Percentiles rank a stretch among this genome's conserved stretches.
phyloP scores from a whole-genome alignment of 805 yeast species.

The Wickerhamiella allomyrinae region DNA sequence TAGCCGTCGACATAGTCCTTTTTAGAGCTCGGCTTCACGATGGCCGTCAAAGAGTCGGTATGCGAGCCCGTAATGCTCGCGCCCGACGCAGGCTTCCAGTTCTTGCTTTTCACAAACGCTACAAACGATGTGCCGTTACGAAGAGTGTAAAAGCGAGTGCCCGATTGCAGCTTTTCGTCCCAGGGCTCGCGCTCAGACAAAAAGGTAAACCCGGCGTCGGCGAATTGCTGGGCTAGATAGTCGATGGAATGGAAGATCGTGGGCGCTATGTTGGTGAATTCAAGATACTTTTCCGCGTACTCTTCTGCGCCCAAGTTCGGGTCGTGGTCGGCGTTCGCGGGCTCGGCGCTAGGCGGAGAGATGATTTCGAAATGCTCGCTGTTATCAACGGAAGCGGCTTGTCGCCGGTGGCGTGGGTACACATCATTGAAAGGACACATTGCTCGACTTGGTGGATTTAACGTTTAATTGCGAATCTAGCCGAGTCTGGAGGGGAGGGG shows the following conservation, averaged over 20 bases:
- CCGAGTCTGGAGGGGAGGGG: no score
- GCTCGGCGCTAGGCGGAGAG: slow-evolving; percentile 5
- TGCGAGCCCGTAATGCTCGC: slow-evolving; percentile 64
- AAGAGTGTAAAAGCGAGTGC: slow-evolving; percentile 43
- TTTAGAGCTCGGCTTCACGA: slow-evolving; percentile 57
- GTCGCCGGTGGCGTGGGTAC: slow-evolving; percentile 2
- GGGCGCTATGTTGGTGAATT: slow-evolving; percentile 59
- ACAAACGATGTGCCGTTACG: slow-evolving; percentile 56
- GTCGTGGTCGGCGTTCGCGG: slow-evolving; percentile 9
- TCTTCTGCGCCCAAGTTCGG: slow-evolving; percentile 17
- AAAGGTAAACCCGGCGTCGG: slow-evolving; percentile 47
- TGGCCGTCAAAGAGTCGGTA: slow-evolving; percentile 54
- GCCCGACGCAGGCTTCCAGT: slow-evolving; percentile 49
- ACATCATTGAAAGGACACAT: slow-evolving; percentile 13
- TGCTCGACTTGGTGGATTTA: no score
- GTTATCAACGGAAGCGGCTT: not conserved
- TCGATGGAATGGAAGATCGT: slow-evolving; percentile 62
- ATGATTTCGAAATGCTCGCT: slow-evolving; percentile 20
- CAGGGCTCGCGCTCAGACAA: slow-evolving; percentile 49
- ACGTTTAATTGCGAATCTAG: no score
- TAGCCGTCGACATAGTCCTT: slow-evolving; percentile 55
- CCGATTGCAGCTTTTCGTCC: slow-evolving; percentile 29
- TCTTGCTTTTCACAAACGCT: slow-evolving; percentile 55
- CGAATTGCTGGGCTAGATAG: slow-evolving; percentile 35
- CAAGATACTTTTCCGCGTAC: slow-evolving; percentile 35